Percentiles rank a stretch among this genome's conserved stretches.
These are phyloP conservation scores for Boletellus deceptivus DNA, from an alignment of 1,284 basidiomycete species.

Conservation along the genomic window DNA sequence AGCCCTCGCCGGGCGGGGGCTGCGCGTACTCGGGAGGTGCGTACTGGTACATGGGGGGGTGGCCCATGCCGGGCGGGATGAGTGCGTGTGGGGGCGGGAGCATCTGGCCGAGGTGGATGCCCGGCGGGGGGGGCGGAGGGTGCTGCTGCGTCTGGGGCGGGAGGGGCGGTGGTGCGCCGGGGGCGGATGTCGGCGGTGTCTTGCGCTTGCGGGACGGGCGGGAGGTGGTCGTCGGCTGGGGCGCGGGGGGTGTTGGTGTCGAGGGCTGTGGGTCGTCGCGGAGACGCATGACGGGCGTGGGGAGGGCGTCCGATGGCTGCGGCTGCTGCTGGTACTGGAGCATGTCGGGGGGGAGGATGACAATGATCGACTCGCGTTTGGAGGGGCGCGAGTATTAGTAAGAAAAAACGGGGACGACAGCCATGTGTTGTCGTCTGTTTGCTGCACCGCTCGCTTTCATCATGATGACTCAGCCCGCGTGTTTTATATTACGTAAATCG, in stretches of 20 bases:
- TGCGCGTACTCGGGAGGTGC: conserved; percentile 34
- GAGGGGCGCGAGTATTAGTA: conserved; percentile 38
- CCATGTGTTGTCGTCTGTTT: conserved; percentile 27
- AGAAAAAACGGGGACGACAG: conserved; percentile 27
- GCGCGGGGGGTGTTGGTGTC: conserved; percentile 14
- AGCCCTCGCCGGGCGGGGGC: conserved; percentile 35
- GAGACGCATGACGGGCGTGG: conserved; percentile 56
- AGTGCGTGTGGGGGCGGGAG: conserved; percentile 52
- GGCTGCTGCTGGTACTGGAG: conserved; percentile 34
- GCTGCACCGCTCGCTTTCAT: not conserved
- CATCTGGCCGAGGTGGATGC: conserved; percentile 43
- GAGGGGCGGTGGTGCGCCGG: conserved; percentile 19
- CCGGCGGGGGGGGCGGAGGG: conserved; percentile 25
- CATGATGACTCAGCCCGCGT: conserved; percentile 5
- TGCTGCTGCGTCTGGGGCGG: conserved; percentile 26
- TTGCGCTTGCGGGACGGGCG: conserved; percentile 52
- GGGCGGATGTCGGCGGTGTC: conserved; percentile 36
- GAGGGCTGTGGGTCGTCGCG: conserved; percentile 48
- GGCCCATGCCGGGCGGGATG: conserved; percentile 41
- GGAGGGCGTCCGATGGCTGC: conserved; percentile 37
- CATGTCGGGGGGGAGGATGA: conserved; percentile 35
- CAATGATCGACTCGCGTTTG: conserved; percentile 38
- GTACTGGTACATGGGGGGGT: conserved; percentile 35
- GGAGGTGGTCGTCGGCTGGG: conserved; percentile 33
- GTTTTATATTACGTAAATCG: conserved; percentile 18